These are phyloP conservation scores for Ophiostoma populinum DNA, from an alignment of 2,329 filamentous ascomycete species.

Conservation along the genomic window DNA sequence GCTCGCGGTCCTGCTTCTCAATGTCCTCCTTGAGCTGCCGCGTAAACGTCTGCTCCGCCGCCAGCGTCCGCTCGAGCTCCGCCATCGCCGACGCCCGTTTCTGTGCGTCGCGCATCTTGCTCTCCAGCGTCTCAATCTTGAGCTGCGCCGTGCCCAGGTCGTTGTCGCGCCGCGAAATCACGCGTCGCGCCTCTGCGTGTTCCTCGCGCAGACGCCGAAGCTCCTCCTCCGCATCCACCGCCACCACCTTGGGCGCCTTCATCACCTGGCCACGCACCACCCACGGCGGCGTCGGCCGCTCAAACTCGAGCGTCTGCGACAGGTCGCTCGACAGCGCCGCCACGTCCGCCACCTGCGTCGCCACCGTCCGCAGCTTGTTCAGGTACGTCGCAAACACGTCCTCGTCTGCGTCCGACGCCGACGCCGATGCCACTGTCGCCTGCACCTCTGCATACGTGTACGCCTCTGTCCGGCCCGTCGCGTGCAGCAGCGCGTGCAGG, in stretches of 20 bases:
- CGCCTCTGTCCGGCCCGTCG: constrained; percentile 53
- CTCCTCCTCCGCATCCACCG: constrained; percentile 72
- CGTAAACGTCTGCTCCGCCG: constrained; percentile 31
- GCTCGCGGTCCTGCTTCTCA: constrained; percentile 49
- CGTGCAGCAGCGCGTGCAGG: constrained; percentile 47
- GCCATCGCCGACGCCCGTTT: constrained; percentile 56
- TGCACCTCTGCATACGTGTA: constrained; percentile 52
- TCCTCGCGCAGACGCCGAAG: constrained; percentile 65
- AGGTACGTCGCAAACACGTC: constrained; percentile 55
- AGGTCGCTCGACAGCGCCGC: constrained; percentile 53
- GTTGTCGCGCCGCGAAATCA: constrained; percentile 58
- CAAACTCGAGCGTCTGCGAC: constrained; percentile 62
- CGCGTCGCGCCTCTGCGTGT: constrained; percentile 57
- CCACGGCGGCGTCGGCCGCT: constrained; percentile 64
- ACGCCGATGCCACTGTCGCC: constrained; percentile 27
- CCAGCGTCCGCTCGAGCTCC: constrained; percentile 44
- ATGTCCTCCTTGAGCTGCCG: constrained; percentile 43
- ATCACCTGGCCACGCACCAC: constrained; percentile 64
- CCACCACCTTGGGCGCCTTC: constrained; percentile 62
- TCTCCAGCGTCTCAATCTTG: constrained; percentile 84
- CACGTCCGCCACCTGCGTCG: constrained; percentile 50
- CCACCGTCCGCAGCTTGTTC: constrained; percentile 47
- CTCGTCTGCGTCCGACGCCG: constrained; percentile 27
- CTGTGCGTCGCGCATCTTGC: constrained; percentile 67
- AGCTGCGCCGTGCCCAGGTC: constrained; percentile 74